phyloP scores from a whole-genome alignment of 2,329 filamentous ascomycete genomes.

The Penicillium vulpinum region DNA sequence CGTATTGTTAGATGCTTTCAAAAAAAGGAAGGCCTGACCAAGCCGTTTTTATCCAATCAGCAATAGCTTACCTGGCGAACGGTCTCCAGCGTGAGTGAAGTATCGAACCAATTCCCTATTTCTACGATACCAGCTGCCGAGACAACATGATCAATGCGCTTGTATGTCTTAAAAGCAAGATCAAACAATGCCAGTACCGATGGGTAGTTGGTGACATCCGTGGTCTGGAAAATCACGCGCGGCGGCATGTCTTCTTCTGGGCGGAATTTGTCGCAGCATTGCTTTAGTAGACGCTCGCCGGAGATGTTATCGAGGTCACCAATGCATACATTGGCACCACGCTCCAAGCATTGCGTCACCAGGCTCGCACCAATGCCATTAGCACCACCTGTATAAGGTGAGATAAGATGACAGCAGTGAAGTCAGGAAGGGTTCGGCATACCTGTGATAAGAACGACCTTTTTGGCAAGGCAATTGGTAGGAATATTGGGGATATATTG shows the following conservation, averaged over 20 bases:
- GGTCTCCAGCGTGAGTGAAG: constrained; percentile 45
- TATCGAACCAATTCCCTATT: constrained; percentile 48
- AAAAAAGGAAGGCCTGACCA: neutral
- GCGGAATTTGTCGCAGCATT: constrained; percentile 16
- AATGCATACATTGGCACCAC: constrained; percentile 46
- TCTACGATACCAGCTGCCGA: constrained; percentile 51
- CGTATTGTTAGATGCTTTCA: neutral
- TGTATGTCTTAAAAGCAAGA: constrained; percentile 46
- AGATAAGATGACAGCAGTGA: neutral
- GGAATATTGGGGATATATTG: constrained; percentile 22
- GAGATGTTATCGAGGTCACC: constrained; percentile 44
- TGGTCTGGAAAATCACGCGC: constrained; percentile 40
- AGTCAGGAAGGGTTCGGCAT: neutral
- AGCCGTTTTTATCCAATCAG: too few relatives aligned
- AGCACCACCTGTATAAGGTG: constrained; percentile 38
- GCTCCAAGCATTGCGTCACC: constrained; percentile 40
- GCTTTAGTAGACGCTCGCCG: constrained; percentile 32
- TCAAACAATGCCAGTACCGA: constrained; percentile 51
- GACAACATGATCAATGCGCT: constrained; percentile 52
- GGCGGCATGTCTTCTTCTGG: constrained; percentile 21
- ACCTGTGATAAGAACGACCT: constrained; percentile 26
- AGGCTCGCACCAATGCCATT: constrained; percentile 49
- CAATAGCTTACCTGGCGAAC: constrained; percentile 40
- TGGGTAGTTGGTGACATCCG: constrained; percentile 51
- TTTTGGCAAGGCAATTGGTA: constrained; percentile 16